Conservation (phyloP, 225 moss, liverwort and hornwort genomes). For the Pseudisothecium myosuroides region DNA sequence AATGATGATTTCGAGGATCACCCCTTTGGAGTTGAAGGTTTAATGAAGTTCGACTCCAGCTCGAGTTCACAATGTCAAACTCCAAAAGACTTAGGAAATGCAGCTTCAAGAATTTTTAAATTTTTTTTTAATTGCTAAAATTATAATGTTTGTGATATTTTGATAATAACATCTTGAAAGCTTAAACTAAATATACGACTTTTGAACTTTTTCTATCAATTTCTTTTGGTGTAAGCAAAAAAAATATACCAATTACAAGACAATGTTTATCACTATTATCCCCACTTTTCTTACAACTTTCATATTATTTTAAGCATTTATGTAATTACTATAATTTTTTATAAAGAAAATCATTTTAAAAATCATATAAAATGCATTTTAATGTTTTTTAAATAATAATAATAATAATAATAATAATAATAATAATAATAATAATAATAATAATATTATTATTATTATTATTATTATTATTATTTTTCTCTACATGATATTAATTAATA, state of each 20-base stretch:
- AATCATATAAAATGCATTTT: not conserved
- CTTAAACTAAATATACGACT: not conserved
- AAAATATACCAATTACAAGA: rapidly evolving
- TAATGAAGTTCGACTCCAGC: no score
- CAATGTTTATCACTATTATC: not conserved
- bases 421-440: no score
- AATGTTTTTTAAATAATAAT: no score
- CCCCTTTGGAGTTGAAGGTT: no score
- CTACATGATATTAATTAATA: not conserved
- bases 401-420: no score
- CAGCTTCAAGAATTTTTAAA: no score
- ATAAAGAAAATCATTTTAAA: not conserved
- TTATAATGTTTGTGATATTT: not conserved
- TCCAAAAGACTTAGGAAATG: no score
- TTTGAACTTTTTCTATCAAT: not conserved
- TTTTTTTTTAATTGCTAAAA: not conserved
- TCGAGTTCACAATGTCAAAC: no score
- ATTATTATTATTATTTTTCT: no score
- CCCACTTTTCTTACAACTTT: not conserved
- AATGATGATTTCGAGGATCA: no score
- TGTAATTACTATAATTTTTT: not conserved
- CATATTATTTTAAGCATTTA: rapidly evolving
- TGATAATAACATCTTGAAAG: not conserved
- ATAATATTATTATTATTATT: no score
- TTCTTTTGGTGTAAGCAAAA: no score